Percentiles rank a stretch among this genome's conserved stretches.
phyloP scores from a whole-genome alignment of 768 basidiomycete species.

The Trametes elegans region DNA sequence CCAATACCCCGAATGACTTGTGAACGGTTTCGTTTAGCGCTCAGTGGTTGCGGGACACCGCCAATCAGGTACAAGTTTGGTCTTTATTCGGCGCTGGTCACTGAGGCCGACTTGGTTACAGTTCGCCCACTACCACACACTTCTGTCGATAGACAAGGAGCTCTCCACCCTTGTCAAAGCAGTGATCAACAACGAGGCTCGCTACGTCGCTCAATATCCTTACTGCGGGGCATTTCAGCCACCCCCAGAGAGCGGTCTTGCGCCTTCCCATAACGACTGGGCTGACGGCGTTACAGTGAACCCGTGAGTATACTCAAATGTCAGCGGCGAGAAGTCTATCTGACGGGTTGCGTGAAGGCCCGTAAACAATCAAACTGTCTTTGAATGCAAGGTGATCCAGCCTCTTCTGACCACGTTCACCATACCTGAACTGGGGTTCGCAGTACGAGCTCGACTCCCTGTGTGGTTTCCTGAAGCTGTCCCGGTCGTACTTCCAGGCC shows the following conservation, averaged over 20 bases:
- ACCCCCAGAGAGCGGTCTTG: conserved; percentile 69
- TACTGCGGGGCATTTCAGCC: conserved; percentile 85
- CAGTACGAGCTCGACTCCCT: conserved; percentile 81
- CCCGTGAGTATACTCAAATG: too few relatives aligned
- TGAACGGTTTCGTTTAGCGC: conserved; percentile 43
- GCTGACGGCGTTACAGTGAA: conserved; percentile 69
- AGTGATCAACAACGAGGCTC: conserved; percentile 80
- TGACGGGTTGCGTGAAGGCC: conserved; percentile 49
- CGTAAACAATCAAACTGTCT: conserved; percentile 66
- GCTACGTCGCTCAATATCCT: conserved; percentile 68
- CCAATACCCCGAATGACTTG: neutral
- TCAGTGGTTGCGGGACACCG: conserved; percentile 82
- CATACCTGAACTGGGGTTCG: neutral
- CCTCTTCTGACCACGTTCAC: too few relatives aligned
- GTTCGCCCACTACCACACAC: conserved; percentile 68
- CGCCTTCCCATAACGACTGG: conserved; percentile 64
- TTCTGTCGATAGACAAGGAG: conserved; percentile 55
- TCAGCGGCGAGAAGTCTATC: too few relatives aligned
- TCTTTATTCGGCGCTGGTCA: neutral
- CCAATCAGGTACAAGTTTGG: conserved; percentile 55
- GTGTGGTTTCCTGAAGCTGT: conserved; percentile 77
- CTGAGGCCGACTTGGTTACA: conserved; percentile 26
- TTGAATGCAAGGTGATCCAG: conserved; percentile 73
- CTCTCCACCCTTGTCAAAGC: conserved; percentile 69
- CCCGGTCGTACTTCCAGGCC: conserved; percentile 67